Evolutionary conservation across 2,329 filamentous ascomycete genomes (phyloP).

Genomic region (Fusarium mangiferae): DNA sequence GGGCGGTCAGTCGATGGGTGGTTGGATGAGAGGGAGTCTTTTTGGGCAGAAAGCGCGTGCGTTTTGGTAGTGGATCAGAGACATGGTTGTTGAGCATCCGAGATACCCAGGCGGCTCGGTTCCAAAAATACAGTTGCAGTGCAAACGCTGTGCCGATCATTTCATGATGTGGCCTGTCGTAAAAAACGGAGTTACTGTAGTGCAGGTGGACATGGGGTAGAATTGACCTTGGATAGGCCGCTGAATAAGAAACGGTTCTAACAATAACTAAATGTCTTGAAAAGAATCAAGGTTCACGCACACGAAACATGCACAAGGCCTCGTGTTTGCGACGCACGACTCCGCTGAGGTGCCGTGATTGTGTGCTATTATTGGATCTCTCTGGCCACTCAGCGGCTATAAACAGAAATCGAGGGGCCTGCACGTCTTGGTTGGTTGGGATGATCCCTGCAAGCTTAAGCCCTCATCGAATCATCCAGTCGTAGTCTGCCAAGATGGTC

Average conservation of each 20-base stretch:
- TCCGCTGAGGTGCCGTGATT: slow-evolving; percentile 17
- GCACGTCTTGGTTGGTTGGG: slow-evolving; percentile 8
- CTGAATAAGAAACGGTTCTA: slow-evolving; percentile 11
- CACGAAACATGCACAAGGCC: slow-evolving; percentile 16
- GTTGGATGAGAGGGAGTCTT: slow-evolving; percentile 8
- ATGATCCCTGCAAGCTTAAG: slow-evolving; percentile 15
- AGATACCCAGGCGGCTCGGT: neutral
- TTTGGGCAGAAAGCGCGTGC: slow-evolving; percentile 13
- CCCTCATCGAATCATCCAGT: slow-evolving; percentile 8
- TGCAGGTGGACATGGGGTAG: neutral
- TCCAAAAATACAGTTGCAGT: slow-evolving; percentile 9
- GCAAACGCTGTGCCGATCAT: slow-evolving; percentile 10
- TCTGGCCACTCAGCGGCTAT: slow-evolving; percentile 24
- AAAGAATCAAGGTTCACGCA: neutral
- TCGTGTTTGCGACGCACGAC: slow-evolving; percentile 25
- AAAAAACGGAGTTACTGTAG: neutral
- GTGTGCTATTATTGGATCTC: slow-evolving; percentile 27
- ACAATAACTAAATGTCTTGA: slow-evolving; percentile 16
- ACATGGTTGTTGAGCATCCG: neutral
- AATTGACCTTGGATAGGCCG: neutral
- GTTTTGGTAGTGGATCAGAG: neutral
- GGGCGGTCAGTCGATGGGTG: slow-evolving; percentile 22
- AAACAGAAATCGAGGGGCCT: slow-evolving; percentile 11
- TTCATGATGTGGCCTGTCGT: slow-evolving; percentile 18
- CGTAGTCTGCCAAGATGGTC: neutral